Base-by-base conservation (phyloP, 108 stramenopile species). In the Cyclotella distinguenda region DNA sequence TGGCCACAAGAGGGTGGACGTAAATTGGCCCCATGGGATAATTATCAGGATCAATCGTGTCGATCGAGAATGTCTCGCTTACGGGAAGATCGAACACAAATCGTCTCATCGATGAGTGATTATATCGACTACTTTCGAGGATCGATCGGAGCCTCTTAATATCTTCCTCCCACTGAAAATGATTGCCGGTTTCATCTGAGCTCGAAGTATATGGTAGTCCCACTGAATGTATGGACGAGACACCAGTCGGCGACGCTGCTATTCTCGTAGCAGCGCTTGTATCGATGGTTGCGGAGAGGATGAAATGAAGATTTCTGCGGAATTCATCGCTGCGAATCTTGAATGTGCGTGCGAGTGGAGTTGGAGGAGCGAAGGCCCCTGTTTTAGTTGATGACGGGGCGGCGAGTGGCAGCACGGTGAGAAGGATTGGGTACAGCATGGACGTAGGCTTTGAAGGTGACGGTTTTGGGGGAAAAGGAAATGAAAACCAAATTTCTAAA, bases 241-340 rank as follows among this genome's bases (percentile, higher is more conserved):
- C 19, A 19, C 45, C 47, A 16, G 11, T n/a, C 10, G 57, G 31
- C 11, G 70, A 51, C 16, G 82, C 80, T 19, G 87, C 82, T 38
- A 88, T 80, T 6, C 84, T 36, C 10, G 81, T 79, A 13, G 78
- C 80, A 3, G 87, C 87, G 31, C 84, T 85, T 12, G 47, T 66
- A 51, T 85, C 84, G 2, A n/a, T n/a, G n/a, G n/a, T n/a, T n/a
- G n/a, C n/a, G n/a, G n/a, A n/a, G n/a, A n/a, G n/a, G n/a, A n/a
- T n/a, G n/a, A n/a, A n/a, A n/a, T n/a, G n/a, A n/a, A n/a, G n/a
- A n/a, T n/a, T n/a, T n/a, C n/a, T n/a, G n/a, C n/a, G n/a, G n/a
- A n/a, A n/a, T n/a, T n/a, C n/a, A n/a, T n/a, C n/a, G n/a, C n/a
- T n/a, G n/a, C n/a, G n/a, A n/a, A n/a, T n/a, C n/a, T n/a, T n/a